Percentiles rank a stretch among this genome's conserved stretches.
Conservation (phyloP, 2,329 filamentous ascomycete genomes). For the Diaporthe ilicicola region DNA sequence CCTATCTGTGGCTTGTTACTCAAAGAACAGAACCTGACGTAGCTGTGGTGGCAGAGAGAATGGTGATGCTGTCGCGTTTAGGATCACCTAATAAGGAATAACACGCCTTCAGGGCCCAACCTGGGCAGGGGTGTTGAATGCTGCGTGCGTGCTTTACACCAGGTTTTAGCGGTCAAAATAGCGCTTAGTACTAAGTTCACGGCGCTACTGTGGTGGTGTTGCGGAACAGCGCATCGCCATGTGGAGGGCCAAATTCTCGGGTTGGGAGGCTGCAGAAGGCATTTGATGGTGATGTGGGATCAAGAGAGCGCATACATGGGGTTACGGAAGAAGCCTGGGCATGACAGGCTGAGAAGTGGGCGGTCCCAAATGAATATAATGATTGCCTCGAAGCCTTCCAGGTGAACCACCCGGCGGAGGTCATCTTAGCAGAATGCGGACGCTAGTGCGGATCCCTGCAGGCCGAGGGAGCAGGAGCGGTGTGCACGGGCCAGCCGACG, state of each 20-base stretch:
- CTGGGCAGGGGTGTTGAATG: constrained; percentile 3
- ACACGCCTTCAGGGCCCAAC: background rate
- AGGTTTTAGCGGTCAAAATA: background rate
- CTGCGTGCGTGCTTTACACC: background rate
- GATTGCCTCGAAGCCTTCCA: background rate
- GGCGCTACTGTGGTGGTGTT: background rate
- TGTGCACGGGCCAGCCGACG: constrained; percentile 8
- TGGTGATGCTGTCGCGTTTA: background rate
- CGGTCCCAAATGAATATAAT: background rate
- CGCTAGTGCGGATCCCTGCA: constrained; percentile 11
- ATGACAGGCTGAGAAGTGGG: background rate
- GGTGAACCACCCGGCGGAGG: background rate
- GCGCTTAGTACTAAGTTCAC: background rate
- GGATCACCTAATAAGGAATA: background rate
- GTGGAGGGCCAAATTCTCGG: background rate
- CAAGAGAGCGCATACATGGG: background rate
- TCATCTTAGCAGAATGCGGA: constrained; percentile 15
- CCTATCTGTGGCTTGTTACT: too few species aligned
- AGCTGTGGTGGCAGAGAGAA: background rate
- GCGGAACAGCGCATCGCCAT: background rate
- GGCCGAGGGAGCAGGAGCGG: constrained; percentile 14
- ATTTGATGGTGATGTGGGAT: too few species aligned
- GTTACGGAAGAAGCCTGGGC: background rate
- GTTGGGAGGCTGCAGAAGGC: background rate
- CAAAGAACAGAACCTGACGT: background rate